phyloP scores from a whole-genome alignment of 345 rosid species.

The Citrus medica region DNA sequence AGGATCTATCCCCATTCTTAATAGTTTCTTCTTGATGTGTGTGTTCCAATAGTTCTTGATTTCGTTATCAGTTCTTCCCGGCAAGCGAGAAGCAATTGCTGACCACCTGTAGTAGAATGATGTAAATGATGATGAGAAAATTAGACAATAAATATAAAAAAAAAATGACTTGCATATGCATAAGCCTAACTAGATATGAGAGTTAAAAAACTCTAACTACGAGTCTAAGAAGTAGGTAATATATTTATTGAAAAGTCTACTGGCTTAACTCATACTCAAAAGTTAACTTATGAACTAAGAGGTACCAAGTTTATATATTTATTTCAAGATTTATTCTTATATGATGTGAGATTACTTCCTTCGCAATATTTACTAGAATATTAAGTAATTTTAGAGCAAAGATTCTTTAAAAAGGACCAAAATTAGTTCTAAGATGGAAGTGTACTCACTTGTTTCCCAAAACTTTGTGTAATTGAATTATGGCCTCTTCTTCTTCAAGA shows the following conservation, averaged over 20 bases:
- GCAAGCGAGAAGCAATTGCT: constrained; percentile 72
- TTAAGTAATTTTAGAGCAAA: too few relatives aligned
- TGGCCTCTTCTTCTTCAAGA: constrained; percentile 70
- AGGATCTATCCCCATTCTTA: constrained; percentile 87
- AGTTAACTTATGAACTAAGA: too few relatives aligned
- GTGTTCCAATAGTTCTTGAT: constrained; percentile 94
- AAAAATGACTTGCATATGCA: not conserved
- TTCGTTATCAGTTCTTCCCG: constrained; percentile 89
- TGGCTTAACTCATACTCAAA: too few relatives aligned
- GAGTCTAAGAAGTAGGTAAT: too few relatives aligned
- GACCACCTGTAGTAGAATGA: constrained; percentile 64
- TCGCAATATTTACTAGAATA: too few relatives aligned
- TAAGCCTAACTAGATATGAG: too few relatives aligned
- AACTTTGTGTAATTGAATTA: constrained; percentile 65
- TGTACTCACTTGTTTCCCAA: constrained; percentile 72
- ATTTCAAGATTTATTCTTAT: too few relatives aligned
- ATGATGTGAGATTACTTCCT: too few relatives aligned
- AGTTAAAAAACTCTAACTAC: too few relatives aligned
- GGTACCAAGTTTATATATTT: too few relatives aligned
- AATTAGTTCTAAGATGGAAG: not conserved
- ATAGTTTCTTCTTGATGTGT: constrained; percentile 64
- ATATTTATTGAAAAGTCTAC: too few relatives aligned
- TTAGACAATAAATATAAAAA: constrained; percentile 4
- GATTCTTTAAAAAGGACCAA: too few relatives aligned
- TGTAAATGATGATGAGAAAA: not conserved